phyloP scores from a whole-genome alignment of 2,329 filamentous ascomycete species.

The Colletotrichum sp. region DNA sequence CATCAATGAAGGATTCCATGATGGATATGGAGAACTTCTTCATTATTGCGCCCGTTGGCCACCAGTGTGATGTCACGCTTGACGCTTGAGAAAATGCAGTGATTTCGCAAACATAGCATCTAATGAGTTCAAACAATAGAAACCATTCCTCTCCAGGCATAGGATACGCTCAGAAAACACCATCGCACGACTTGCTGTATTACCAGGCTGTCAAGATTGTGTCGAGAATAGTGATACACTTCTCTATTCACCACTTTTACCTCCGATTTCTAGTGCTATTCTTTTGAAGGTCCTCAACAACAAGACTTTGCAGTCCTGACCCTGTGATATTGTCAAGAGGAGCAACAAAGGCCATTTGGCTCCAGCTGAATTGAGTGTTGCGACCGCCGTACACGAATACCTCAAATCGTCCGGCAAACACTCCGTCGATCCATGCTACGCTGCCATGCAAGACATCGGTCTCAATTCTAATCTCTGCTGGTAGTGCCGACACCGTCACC shows the following conservation, averaged over 20 bases:
- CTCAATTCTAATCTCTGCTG: constrained; percentile 42
- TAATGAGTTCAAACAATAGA: neutral
- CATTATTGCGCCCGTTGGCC: constrained; percentile 18
- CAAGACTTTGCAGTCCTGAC: neutral
- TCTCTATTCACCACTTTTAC: neutral
- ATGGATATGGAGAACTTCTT: constrained; percentile 39
- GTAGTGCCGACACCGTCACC: constrained; percentile 35
- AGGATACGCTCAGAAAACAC: no score
- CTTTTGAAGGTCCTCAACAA: neutral
- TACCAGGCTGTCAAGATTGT: neutral
- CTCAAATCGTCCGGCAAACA: constrained; percentile 56
- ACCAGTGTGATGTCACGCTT: neutral
- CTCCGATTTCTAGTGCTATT: neutral
- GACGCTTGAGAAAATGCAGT: neutral
- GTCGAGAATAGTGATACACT: neutral
- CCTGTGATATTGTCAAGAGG: constrained; percentile 38
- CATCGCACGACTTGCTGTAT: neutral
- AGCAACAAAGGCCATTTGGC: constrained; percentile 61
- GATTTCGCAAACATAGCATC: neutral
- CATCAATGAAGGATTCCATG: constrained; percentile 39
- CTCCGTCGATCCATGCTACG: constrained; percentile 51
- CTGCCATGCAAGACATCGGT: constrained; percentile 51
- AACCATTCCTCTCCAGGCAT: neutral
- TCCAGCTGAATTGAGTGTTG: constrained; percentile 58
- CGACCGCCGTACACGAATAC: constrained; percentile 59